Evolutionary conservation across 2,329 filamentous ascomycete species (phyloP), one percentile per base, ranked within the genome.

Genomic region (Sporothrix variecibatus): DNA sequence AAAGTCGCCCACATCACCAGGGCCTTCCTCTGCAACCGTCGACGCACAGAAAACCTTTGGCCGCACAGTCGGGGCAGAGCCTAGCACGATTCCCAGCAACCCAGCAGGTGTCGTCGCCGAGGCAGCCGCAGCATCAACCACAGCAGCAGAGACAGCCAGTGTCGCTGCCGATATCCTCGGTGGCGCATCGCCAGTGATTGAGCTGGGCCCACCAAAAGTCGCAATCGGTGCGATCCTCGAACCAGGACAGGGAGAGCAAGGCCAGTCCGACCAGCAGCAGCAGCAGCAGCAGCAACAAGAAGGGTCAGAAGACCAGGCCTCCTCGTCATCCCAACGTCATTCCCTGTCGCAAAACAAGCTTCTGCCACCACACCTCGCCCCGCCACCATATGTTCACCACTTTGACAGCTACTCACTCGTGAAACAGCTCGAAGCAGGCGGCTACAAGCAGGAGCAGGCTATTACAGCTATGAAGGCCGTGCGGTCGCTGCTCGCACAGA

Each of bases 361-460:
- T 79, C 84, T 67, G 87, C 87, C 89, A 28, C 92, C 92, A 4
- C 91, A 94, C 80, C 88, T 93, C 80, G 87, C 90, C 67, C 88
- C 93, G 0, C 89, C 93, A 8, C 93, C 91, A 0, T 97, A 97
- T 80, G 91, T 97, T 46, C 96, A 99, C 84, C 94, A 98, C 83
- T 99, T 99, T 82, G 95, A 99, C 83, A 97, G 92, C 31, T 99
- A 96, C 82, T 91, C 90, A 17, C 88, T 98, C 5, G 96, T 98
- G 20, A 92, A 92, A 79, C 90, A 94, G 78, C 89, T 99, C 20
- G 87, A 91, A 23, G 84, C 84, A 0, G 90, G 91, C 15, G 92
- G 92, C 0, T 98, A 94, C 82, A 90, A 88, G 1, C 86, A 89
- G 62, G 87, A 87, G 31, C 95, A 98, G 82, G 91, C 94, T 34